Conservation (phyloP, 805 yeast genomes). For the Ogataea methanolica region DNA sequence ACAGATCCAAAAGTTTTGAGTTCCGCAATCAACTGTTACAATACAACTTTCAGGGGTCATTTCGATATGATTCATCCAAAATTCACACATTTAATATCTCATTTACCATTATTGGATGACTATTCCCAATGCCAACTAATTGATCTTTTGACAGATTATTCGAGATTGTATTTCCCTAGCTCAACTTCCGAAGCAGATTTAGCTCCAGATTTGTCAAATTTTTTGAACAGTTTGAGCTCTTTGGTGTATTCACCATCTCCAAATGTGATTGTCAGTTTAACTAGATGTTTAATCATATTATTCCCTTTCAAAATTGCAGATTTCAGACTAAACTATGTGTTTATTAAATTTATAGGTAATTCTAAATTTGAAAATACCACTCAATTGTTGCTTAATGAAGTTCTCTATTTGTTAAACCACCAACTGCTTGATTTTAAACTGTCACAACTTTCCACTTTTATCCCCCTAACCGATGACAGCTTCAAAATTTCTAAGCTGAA, state of each 20-base stretch:
- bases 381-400: constrained; percentile 11
- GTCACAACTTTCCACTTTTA: constrained; percentile 42
- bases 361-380: constrained; percentile 7
- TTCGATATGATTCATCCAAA: constrained; percentile 69
- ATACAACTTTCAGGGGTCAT: constrained; percentile 48
- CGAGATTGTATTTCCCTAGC: constrained; percentile 52
- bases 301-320: constrained; percentile 52
- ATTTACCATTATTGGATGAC: constrained; percentile 54
- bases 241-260: constrained; percentile 51
- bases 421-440: constrained; percentile 33
- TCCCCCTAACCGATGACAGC: constrained; percentile 52
- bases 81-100: constrained; percentile 41
- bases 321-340: constrained; percentile 43
- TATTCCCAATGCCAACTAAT: constrained; percentile 62
- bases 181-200: constrained; percentile 35
- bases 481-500: constrained; percentile 43
- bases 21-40: constrained; percentile 56
- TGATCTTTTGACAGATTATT: constrained; percentile 63
- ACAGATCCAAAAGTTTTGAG: constrained; percentile 63
- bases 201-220: constrained; percentile 54
- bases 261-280: constrained; percentile 56
- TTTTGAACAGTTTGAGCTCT: constrained; percentile 42
- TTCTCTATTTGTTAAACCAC: constrained; percentile 24
- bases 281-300: constrained; percentile 53
- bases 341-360: constrained; percentile 31